A percentile compares a stretch with the other conserved stretches of the same genome.
Conservation (phyloP, 176 grass and related monocot species). For the Oryza meridionalis region DNA sequence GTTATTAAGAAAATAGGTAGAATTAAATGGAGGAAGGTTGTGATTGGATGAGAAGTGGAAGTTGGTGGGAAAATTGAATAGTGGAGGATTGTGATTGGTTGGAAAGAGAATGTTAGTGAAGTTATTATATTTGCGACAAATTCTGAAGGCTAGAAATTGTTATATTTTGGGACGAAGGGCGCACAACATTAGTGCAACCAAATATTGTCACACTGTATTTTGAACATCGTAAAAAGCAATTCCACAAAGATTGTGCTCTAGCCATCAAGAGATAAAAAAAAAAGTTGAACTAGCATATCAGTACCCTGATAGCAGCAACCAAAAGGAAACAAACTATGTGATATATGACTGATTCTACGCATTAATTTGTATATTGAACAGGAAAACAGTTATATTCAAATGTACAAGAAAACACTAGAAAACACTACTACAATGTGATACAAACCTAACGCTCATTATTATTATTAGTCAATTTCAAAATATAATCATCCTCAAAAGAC, state of each 20-base stretch:
- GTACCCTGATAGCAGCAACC: not conserved
- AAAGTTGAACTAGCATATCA: not conserved
- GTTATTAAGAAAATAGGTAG: too few species aligned
- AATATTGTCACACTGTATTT: conserved; percentile 3
- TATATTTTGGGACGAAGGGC: too few species aligned
- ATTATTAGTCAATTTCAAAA: not conserved
- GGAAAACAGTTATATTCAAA: not conserved
- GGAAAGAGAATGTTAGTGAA: too few species aligned
- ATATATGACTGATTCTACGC: not conserved
- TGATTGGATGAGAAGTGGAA: too few species aligned
- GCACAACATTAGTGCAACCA: not conserved
- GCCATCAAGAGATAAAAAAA: not conserved
- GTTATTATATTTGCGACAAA: too few species aligned
- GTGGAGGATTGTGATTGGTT: too few species aligned
- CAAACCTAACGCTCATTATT: not conserved
- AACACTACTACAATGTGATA: not conserved
- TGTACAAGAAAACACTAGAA: not conserved
- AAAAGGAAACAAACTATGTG: not conserved
- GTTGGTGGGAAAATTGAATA: too few species aligned
- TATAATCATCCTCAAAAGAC: not conserved
- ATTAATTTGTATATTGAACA: conserved; percentile 8
- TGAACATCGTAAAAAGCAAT: conserved; percentile 3
- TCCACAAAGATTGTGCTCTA: conserved; percentile 3
- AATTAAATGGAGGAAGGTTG: too few species aligned
- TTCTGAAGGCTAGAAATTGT: too few species aligned